These are phyloP conservation scores for Xylariomycetidae sp. DNA, from an alignment of 2,329 filamentous ascomycete species.

Conservation along the genomic window DNA sequence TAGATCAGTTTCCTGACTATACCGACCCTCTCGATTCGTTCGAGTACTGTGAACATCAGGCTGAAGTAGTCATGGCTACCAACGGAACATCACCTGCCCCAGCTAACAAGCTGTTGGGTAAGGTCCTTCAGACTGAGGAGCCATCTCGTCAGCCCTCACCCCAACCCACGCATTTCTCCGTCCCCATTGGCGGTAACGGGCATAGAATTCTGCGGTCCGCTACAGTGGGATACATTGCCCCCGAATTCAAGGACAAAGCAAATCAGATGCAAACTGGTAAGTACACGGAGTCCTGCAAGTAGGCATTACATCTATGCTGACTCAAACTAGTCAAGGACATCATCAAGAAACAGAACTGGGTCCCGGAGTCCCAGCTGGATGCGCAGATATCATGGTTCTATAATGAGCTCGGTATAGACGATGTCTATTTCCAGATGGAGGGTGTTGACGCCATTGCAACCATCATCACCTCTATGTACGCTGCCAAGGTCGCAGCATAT, in stretches of 20 bases:
- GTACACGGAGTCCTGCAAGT: constrained; percentile 19
- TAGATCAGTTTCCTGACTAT: constrained; percentile 43
- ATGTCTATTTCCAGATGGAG: constrained; percentile 96
- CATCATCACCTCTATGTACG: constrained; percentile 94
- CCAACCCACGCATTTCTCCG: constrained; percentile 78
- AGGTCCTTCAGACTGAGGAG: constrained; percentile 35
- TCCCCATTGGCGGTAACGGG: constrained; percentile 58
- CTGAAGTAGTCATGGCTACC: constrained; percentile 28
- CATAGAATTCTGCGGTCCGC: constrained; percentile 79
- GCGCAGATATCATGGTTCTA: constrained; percentile 95
- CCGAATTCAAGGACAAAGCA: constrained; percentile 87
- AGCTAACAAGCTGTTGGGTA: constrained; percentile 37
- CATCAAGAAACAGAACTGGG: constrained; percentile 76
- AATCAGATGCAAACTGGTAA: constrained; percentile 81
- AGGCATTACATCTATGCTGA: constrained; percentile 8
- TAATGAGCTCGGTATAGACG: constrained; percentile 93
- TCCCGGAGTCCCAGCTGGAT: constrained; percentile 77
- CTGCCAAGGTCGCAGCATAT: constrained; percentile 91
- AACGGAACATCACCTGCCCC: constrained; percentile 28
- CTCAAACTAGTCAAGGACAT: constrained; percentile 65
- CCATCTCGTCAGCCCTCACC: constrained; percentile 69
- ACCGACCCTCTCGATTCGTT: constrained; percentile 33
- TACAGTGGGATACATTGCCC: constrained; percentile 90
- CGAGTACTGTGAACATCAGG: constrained; percentile 10
- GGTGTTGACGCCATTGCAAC: constrained; percentile 80